Conservation (phyloP, 2,329 filamentous ascomycete species). For the Thyridium curvatum region DNA sequence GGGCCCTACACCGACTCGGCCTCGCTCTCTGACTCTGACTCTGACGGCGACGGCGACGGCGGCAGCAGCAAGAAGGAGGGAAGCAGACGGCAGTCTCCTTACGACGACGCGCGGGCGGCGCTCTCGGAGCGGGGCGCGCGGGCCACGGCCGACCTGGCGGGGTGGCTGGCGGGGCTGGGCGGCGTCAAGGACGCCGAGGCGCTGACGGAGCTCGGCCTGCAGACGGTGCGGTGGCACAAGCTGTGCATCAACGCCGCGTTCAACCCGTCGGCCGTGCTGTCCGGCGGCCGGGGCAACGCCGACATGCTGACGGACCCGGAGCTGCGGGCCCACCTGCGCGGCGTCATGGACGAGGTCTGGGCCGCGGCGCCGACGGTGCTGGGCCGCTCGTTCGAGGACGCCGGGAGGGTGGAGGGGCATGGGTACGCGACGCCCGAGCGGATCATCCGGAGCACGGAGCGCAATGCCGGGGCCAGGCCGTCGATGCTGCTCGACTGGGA, state of each 20-base stretch:
- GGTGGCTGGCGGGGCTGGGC: conserved; percentile 48
- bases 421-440: conserved; percentile 54
- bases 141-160: conserved; percentile 41
- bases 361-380: conserved; percentile 57
- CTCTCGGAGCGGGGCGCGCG: conserved; percentile 21
- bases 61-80: conserved; percentile 10
- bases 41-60: too few relatives aligned
- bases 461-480: conserved; percentile 57
- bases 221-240: conserved; percentile 70
- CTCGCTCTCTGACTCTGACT: conserved; percentile 3
- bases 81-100: too few relatives aligned
- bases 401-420: conserved; percentile 9
- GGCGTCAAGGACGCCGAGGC: conserved; percentile 58
- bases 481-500: conserved; percentile 70
- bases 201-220: conserved; percentile 58
- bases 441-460: conserved; percentile 56
- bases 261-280: conserved; percentile 66
- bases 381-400: conserved; percentile 51
- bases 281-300: conserved; percentile 57
- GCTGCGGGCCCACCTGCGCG: conserved; percentile 53
- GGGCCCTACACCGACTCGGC: conserved; percentile 54
- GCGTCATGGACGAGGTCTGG: conserved; percentile 66
- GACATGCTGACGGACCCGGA: conserved; percentile 59
- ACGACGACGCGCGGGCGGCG: conserved; percentile 16
- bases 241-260: conserved; percentile 71